A percentile compares a stretch with the other conserved stretches of the same genome.
Evolutionary conservation across 1,139 yeast genomes (phyloP).

Genomic region (Meyerozyma smithsonii): DNA sequence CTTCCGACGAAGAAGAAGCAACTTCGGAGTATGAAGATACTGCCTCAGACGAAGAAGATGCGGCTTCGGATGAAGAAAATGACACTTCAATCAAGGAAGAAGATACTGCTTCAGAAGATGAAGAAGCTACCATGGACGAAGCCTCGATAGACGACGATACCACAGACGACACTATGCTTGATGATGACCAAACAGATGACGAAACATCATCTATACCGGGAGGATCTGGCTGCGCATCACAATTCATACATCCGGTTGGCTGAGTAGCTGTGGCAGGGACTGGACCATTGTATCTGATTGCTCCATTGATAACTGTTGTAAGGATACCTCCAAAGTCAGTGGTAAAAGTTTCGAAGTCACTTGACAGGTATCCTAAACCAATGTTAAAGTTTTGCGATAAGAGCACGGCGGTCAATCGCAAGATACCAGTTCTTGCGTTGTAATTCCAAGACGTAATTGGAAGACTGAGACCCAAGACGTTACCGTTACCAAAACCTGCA

Average conservation of each 20-base stretch:
- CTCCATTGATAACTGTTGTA: constrained; percentile 14
- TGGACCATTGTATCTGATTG: constrained; percentile 17
- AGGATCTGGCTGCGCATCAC: constrained; percentile 10
- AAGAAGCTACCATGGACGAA: background rate
- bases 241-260: constrained; percentile 15
- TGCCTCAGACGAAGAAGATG: background rate
- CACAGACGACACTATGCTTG: background rate
- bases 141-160: background rate
- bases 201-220: constrained; percentile 1
- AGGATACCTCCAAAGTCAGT: constrained; percentile 12
- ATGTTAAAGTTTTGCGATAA: constrained; percentile 17
- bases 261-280: constrained; percentile 13
- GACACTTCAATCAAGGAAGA: too few relatives aligned
- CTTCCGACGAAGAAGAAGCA: background rate
- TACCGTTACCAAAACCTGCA: constrained; percentile 29
- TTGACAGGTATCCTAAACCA: constrained; percentile 17
- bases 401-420: constrained; percentile 13
- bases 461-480: constrained; percentile 19
- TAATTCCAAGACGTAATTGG: constrained; percentile 14
- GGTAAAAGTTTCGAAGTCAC: constrained; percentile 8
- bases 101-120: background rate
- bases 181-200: background rate
- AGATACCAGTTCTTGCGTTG: constrained; percentile 16
- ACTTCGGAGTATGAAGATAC: background rate
- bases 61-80: too few relatives aligned